Conservation (phyloP, 2,329 filamentous ascomycete species). For the Penicillium capsulatum region DNA sequence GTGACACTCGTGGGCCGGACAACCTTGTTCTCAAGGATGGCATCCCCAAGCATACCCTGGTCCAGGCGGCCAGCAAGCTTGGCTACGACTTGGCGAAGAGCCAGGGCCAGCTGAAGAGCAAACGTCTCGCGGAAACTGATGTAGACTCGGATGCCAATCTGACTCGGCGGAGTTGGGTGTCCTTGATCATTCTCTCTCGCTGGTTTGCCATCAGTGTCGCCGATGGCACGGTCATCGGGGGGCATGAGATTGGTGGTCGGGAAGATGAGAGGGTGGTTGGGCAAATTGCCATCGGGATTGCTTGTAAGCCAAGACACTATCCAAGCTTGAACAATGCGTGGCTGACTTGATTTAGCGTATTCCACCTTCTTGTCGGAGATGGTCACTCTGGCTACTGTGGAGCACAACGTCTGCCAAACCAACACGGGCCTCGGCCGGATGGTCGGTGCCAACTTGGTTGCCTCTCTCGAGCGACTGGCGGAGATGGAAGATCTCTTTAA, state of each 20-base stretch:
- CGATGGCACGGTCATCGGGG: conserved; percentile 37
- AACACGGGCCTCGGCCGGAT: conserved; percentile 36
- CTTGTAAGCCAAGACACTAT: conserved; percentile 29
- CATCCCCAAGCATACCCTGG: conserved; percentile 38
- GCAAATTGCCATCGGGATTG: conserved; percentile 35
- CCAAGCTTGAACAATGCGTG: neutral
- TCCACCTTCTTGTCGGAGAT: conserved; percentile 38
- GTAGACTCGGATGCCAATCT: conserved; percentile 41
- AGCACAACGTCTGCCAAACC: conserved; percentile 35
- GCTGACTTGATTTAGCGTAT: conserved; percentile 25
- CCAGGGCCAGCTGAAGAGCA: conserved; percentile 37
- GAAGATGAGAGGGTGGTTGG: conserved; percentile 39
- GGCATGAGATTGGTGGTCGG: conserved; percentile 36
- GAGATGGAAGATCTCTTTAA: conserved; percentile 35
- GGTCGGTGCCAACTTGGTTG: conserved; percentile 34
- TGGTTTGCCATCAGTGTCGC: conserved; percentile 43
- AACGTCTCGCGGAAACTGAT: conserved; percentile 33
- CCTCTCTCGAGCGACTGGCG: conserved; percentile 37
- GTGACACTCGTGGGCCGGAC: conserved; percentile 40
- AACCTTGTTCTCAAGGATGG: conserved; percentile 41
- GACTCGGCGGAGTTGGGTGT: conserved; percentile 40
- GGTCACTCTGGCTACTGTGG: conserved; percentile 31
- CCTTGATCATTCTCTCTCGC: conserved; percentile 37
- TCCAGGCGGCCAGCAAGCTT: conserved; percentile 39
- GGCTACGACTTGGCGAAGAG: conserved; percentile 38